phyloP scores from a whole-genome alignment of 352 stramenopile species.

The Phytophthora idaei region DNA sequence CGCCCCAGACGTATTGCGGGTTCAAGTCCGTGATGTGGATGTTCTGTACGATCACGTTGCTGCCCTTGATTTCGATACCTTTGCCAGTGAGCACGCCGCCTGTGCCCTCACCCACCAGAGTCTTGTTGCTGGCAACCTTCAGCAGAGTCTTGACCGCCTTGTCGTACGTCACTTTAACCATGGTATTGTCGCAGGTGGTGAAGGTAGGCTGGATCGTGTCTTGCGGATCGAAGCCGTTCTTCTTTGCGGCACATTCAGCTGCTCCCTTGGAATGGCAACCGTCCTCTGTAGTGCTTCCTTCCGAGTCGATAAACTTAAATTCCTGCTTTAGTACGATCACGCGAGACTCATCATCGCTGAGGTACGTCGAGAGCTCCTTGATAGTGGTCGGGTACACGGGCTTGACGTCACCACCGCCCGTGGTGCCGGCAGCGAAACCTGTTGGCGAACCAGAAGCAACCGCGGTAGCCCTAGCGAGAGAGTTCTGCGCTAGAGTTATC shows the following conservation, averaged over 20 bases:
- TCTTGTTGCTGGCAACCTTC: constrained; percentile 39
- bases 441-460: not conserved
- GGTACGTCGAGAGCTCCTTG: not conserved
- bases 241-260: constrained; percentile 45
- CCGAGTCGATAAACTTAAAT: constrained; percentile 50
- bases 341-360: not conserved
- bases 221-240: constrained; percentile 49
- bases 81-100: constrained; percentile 16
- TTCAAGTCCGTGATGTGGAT: constrained; percentile 58
- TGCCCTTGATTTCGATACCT: constrained; percentile 22
- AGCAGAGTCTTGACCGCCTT: constrained; percentile 14
- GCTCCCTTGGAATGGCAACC: constrained; percentile 43
- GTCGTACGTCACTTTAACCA: constrained; percentile 29
- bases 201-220: constrained; percentile 36
- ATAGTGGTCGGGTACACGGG: not conserved
- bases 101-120: constrained; percentile 37
- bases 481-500: not conserved
- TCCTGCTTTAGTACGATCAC: constrained; percentile 46
- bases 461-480: not conserved
- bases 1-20: constrained; percentile 40
- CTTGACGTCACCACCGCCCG: not conserved
- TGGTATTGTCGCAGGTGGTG: constrained; percentile 32
- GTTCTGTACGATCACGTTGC: constrained; percentile 56
- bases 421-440: not conserved
- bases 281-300: constrained; percentile 47